These are phyloP conservation scores for Tausonia pullulans DNA, from an alignment of 1,284 basidiomycete genomes.

Conservation along the genomic window DNA sequence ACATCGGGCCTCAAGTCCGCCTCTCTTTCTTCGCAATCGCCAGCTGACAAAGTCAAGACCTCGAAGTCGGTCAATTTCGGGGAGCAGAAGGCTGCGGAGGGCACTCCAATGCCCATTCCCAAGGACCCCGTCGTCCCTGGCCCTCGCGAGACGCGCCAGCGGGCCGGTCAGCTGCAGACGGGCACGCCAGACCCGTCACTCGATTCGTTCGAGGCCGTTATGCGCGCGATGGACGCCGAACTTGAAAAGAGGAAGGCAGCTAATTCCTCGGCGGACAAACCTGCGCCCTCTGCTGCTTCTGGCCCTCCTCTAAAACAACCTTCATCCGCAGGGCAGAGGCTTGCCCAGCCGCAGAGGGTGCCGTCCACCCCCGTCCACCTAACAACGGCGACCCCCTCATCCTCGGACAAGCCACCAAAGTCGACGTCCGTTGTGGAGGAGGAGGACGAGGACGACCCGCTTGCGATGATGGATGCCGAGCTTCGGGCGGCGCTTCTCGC, in stretches of 20 bases:
- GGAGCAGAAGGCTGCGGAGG: background rate
- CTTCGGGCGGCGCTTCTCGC: conserved; percentile 53
- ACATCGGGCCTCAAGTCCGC: conserved; percentile 17
- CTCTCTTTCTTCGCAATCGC: background rate
- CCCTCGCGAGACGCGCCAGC: background rate
- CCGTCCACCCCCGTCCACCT: background rate
- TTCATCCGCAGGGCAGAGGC: background rate
- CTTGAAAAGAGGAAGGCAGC: conserved; percentile 40
- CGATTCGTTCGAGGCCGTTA: conserved; percentile 86
- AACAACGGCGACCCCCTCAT: background rate
- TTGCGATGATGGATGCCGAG: conserved; percentile 75
- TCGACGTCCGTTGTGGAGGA: conserved; percentile 26
- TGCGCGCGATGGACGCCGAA: conserved; percentile 86
- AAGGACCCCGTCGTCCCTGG: conserved; percentile 12
- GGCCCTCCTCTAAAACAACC: background rate
- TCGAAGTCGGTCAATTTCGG: conserved; percentile 9
- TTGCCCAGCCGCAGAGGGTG: too few species aligned
- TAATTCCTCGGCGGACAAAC: background rate
- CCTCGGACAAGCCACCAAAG: conserved; percentile 7
- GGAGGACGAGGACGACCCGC: conserved; percentile 49
- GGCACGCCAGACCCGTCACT: conserved; percentile 47
- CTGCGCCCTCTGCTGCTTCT: background rate
- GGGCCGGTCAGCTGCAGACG: conserved; percentile 2
- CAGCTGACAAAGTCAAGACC: too few species aligned
- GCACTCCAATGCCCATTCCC: conserved; percentile 19